Conservation (phyloP, 495 filamentous ascomycete genomes). For the Penicillium turbatum region DNA sequence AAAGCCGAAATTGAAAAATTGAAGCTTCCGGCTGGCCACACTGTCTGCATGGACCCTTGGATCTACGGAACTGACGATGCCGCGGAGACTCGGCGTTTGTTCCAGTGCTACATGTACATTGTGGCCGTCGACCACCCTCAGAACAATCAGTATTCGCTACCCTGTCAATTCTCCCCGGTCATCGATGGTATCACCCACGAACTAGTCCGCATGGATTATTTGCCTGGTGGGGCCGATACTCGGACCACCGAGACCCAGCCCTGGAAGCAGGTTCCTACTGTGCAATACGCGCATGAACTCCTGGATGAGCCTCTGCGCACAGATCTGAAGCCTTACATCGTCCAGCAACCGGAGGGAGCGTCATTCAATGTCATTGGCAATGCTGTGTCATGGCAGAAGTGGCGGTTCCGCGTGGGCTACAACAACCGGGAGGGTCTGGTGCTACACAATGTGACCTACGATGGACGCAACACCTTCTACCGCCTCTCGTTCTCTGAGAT, state of each 20-base stretch:
- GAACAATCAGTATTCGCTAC: constrained; percentile 74
- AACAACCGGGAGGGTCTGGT: constrained; percentile 62
- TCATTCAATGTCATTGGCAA: constrained; percentile 54
- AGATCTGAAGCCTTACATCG: constrained; percentile 72
- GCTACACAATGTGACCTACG: constrained; percentile 63
- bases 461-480: constrained; percentile 66
- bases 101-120: constrained; percentile 46
- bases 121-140: constrained; percentile 36
- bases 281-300: constrained; percentile 44
- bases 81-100: constrained; percentile 35
- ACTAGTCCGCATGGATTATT: constrained; percentile 54
- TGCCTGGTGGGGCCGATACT: constrained; percentile 36
- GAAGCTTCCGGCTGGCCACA: constrained; percentile 36
- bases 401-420: constrained; percentile 63
- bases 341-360: constrained; percentile 72
- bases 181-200: constrained; percentile 60
- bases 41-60: constrained; percentile 44
- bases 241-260: constrained; percentile 35
- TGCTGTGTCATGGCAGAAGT: constrained; percentile 60
- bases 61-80: constrained; percentile 42
- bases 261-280: constrained; percentile 51
- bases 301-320: constrained; percentile 40
- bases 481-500: constrained; percentile 73
- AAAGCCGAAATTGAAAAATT: constrained; percentile 42
- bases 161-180: constrained; percentile 73